phyloP scores from a whole-genome alignment of 768 basidiomycete genomes.

The Collybia sordida region DNA sequence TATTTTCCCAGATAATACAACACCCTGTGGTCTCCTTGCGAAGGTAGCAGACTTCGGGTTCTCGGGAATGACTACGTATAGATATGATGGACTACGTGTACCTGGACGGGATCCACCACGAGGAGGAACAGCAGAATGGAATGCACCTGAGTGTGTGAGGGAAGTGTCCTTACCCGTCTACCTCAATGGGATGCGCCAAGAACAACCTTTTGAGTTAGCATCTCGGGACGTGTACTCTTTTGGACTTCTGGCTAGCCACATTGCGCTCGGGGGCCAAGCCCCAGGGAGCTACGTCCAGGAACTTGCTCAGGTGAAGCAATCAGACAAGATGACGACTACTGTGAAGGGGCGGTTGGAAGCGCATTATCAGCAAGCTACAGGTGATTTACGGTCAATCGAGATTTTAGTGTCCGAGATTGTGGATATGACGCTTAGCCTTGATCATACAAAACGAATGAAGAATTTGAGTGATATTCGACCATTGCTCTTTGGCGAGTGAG shows the following conservation, averaged over 20 bases:
- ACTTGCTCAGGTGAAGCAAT: background rate
- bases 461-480: background rate
- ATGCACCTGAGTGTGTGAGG: slow-evolving; percentile 1
- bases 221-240: slow-evolving; percentile 4
- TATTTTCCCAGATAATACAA: background rate
- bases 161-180: background rate
- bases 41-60: slow-evolving; percentile 4
- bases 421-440: background rate
- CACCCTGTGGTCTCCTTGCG: slow-evolving; percentile 1
- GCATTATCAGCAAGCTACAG: background rate
- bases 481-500: slow-evolving; percentile 2
- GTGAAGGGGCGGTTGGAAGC: background rate
- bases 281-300: background rate
- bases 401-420: background rate
- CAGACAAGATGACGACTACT: background rate
- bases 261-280: slow-evolving; percentile 3
- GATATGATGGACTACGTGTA: background rate
- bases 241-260: slow-evolving; percentile 2
- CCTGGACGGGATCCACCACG: background rate
- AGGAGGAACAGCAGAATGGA: slow-evolving; percentile 4
- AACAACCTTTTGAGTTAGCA: background rate
- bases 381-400: background rate
- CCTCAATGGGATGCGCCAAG: background rate
- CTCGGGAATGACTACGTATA: slow-evolving; percentile 2
- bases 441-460: background rate